Conservation (phyloP, 176 grass and related monocot species). For the Bolboschoenus planiculmis region DNA sequence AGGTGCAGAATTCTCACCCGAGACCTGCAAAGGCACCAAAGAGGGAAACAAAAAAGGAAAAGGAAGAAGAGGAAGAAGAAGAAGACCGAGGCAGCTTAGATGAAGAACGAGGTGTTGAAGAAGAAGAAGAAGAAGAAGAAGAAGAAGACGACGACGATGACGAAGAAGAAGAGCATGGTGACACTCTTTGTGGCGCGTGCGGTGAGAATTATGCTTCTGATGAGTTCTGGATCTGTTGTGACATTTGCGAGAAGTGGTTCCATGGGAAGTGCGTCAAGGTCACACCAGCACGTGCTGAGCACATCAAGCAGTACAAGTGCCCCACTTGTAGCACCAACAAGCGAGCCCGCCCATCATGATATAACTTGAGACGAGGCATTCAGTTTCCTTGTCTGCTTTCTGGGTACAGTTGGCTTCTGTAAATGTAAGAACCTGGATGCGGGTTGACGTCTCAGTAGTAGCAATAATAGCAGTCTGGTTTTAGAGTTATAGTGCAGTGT, state of each 20-base stretch:
- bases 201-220: conserved; percentile 78
- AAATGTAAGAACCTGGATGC: not conserved
- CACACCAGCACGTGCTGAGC: conserved; percentile 86
- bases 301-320: conserved; percentile 99
- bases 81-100: conserved; percentile 31
- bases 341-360: conserved; percentile 48
- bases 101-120: conserved; percentile 32
- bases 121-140: too few relatives aligned
- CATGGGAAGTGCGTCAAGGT: conserved; percentile 97
- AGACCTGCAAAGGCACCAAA: conserved; percentile 43
- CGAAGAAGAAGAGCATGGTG: conserved; percentile 62
- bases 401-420: conserved; percentile 1
- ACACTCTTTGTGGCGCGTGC: conserved; percentile 75
- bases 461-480: not conserved
- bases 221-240: conserved; percentile 98
- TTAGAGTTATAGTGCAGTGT: not conserved
- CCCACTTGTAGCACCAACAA: conserved; percentile 72
- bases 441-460: not conserved
- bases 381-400: not conserved
- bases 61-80: conserved; percentile 33
- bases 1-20: conserved; percentile 29
- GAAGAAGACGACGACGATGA: conserved; percentile 21
- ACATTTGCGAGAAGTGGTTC: conserved; percentile 97
- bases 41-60: conserved; percentile 38
- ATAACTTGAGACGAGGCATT: not conserved